Base-by-base conservation (phyloP, 129 eudicot species). In the Scalesia atractyloides region DNA sequence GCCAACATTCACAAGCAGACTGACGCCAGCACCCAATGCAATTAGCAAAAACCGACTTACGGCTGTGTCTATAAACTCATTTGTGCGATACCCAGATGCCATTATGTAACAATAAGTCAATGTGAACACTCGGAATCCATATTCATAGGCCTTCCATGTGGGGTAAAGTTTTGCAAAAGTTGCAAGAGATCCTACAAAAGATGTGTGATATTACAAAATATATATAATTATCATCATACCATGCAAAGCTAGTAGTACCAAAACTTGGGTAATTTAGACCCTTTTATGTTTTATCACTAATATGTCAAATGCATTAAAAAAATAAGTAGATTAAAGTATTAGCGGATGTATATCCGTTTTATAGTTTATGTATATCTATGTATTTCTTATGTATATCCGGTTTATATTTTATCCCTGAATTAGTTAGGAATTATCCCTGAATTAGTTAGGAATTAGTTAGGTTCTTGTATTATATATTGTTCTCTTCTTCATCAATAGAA, bases 41-140 rank as follows among this genome's bases (percentile, higher is more conserved):
- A 93, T 87, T 56, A 93, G 92, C 66, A 87, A 39, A 68, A 93
- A 86, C 24, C 98, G 84, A 57, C 85, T 83, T 11, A 93, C 69
- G 30, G 91, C 85, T 11, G 96, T 89, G 14, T 77, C 66, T 50
- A 82, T 34, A 43, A 82, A 89, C 20, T 74, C 89, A 62, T 88
- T 60, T 8, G 92, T 82, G 36, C 82, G 83, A 80, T 89, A 80
- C 10, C 96, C 98, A 51, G 98, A 87, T 64, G 87, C 88, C 86
- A 87, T 82, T 52, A 93, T 84, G 83, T 89, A 87, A 76, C 95
- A 86, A 80, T 87, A 93, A 2, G 98, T 93, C 87, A 93, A 82
- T 24, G 89, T 72, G 73, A 93, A 93, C 73, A 93, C 98, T 65
- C 98, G 77, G 75, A 81, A 89, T 62, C 98, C 98, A 80, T 93